Percentiles rank a stretch among this genome's conserved stretches.
These are phyloP conservation scores for Verruconis gallopava DNA, from an alignment of 2,329 filamentous ascomycete species.

Conservation along the genomic window DNA sequence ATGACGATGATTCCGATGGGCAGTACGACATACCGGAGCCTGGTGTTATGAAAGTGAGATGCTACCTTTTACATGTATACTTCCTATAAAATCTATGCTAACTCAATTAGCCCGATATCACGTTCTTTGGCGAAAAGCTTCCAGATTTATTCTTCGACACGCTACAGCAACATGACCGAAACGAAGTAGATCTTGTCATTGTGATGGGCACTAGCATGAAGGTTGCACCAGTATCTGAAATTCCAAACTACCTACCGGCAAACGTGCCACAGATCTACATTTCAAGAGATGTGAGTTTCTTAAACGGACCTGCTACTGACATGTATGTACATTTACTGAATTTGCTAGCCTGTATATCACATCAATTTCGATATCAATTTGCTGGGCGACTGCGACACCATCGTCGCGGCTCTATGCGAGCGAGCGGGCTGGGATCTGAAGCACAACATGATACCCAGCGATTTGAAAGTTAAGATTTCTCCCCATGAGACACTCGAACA, in stretches of 20 bases:
- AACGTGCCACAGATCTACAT: slow-evolving; percentile 84
- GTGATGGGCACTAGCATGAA: slow-evolving; percentile 95
- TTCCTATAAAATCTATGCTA: slow-evolving; percentile 4
- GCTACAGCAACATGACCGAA: slow-evolving; percentile 67
- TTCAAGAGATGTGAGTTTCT: slow-evolving; percentile 50
- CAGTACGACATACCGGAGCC: slow-evolving; percentile 53
- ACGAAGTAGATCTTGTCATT: slow-evolving; percentile 75
- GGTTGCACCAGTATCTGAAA: slow-evolving; percentile 87
- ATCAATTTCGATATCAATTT: slow-evolving; percentile 95
- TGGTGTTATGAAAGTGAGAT: slow-evolving; percentile 61
- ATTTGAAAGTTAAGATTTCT: slow-evolving; percentile 47
- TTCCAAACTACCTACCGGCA: slow-evolving; percentile 67
- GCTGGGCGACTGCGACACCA: slow-evolving; percentile 85
- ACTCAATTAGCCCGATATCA: slow-evolving; percentile 66
- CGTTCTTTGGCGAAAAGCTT: slow-evolving; percentile 88
- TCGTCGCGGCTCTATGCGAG: slow-evolving; percentile 75
- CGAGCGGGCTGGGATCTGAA: slow-evolving; percentile 67
- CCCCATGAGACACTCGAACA: slow-evolving; percentile 10
- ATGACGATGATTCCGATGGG: slow-evolving; percentile 41
- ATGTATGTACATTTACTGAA: slow-evolving; percentile 11
- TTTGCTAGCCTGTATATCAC: slow-evolving; percentile 55
- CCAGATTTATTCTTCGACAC: slow-evolving; percentile 72
- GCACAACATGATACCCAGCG: slow-evolving; percentile 70
- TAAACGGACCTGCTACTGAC: background rate
- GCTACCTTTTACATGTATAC: background rate